Conservation (phyloP, 148 eudicot species). For the Linanthus parryae region DNA sequence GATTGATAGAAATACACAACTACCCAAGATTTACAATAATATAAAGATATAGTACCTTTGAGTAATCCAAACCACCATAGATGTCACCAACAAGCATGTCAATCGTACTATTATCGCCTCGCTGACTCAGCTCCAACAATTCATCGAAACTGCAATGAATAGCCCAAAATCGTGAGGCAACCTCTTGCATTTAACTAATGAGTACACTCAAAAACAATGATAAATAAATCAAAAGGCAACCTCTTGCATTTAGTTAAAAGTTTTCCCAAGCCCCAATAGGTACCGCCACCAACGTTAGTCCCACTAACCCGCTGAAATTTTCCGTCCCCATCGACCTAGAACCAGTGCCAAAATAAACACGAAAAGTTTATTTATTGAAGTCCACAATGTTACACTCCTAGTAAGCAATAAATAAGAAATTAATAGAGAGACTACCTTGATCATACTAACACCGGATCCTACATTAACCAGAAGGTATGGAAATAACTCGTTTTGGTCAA, state of each 20-base stretch:
- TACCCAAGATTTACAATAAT: conserved; percentile 1
- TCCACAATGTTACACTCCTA: no score
- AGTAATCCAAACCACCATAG: conserved; percentile 92
- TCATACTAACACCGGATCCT: conserved; percentile 98
- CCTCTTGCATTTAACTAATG: conserved; percentile 4
- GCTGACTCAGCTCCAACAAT: conserved; percentile 84
- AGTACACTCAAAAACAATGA: conserved; percentile 9
- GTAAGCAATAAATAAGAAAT: background rate
- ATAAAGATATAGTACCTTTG: conserved; percentile 43
- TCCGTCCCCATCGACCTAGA: conserved; percentile 92
- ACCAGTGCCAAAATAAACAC: no score
- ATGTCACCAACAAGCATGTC: conserved; percentile 99
- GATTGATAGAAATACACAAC: background rate
- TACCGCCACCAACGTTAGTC: conserved; percentile 98
- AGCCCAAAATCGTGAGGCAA: conserved; percentile 7
- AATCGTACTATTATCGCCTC: conserved; percentile 83
- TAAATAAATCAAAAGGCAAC: conserved; percentile 21
- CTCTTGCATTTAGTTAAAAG: conserved; percentile 92
- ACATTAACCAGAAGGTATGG: conserved; percentile 96
- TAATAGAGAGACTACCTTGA: conserved; percentile 51
- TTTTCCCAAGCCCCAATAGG: conserved; percentile 96
- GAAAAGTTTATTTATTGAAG: no score
- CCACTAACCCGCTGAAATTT: conserved; percentile 92
- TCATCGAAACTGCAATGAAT: conserved; percentile 71
- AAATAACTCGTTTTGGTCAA: conserved; percentile 83